Base-by-base conservation (phyloP, 2,329 filamentous ascomycete genomes). In the Cephalotrichum gorgonifer region DNA sequence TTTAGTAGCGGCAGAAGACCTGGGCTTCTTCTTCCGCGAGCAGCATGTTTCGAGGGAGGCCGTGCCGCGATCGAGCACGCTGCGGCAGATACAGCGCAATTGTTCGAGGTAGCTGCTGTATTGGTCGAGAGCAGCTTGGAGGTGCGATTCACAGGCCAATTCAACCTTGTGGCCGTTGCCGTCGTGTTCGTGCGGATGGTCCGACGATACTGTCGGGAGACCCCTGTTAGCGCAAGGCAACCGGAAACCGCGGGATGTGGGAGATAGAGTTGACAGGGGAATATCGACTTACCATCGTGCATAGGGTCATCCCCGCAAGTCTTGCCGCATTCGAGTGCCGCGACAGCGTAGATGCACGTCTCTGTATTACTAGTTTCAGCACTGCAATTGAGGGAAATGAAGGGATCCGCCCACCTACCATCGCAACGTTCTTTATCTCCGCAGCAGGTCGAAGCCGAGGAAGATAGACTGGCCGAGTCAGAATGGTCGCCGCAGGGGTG, bases 21-120 rank as follows among this genome's bases (percentile, higher is more conserved):
- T 30, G 6, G 27, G 27, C 41, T 51, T 50, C 9, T 43, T 48
- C 35, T 55, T 49, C 8, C 49, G 48, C 47, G 49, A 52, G 43
- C 63, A 65, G 52, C 62, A 64, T 6, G 56, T 54, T 6, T 30
- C 27, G 27, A 30, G 27, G 1, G 55, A 56, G 26, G 59, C 43
- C 49, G 58, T 42, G 26, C 60, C 58, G 43, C 52, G 51, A 0
- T 61, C 62, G 42, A 67, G 57, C 23, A 65, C 55, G 46, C 54
- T 60, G 31, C 62, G 63, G 53, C 64, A 66, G 51, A 66, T 66
- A 54, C 64, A 67, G 2, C 63, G 63, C n/a, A 62, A 61, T 9
- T 59, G 57, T 41, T 64, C 59, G n/a, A 67, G 58, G 44, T 65
- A 64, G 48, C 56, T 57, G 50, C 55, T 61, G 46, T 67, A 66